Conservation (phyloP, 129 eudicot species). For the Centaurea solstitialis region DNA sequence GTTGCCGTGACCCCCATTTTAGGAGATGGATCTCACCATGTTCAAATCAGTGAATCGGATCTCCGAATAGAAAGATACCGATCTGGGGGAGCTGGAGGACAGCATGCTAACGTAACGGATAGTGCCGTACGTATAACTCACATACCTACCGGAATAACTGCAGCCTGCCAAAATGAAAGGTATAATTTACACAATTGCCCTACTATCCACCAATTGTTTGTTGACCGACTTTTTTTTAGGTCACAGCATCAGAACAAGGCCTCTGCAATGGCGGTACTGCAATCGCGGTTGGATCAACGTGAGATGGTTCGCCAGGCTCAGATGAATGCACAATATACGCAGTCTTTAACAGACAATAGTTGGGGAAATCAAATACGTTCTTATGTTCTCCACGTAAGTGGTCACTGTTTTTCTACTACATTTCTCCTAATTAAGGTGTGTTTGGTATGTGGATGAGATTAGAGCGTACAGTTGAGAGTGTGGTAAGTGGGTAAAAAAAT, state of each 20-base stretch:
- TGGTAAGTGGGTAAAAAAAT: too few species aligned
- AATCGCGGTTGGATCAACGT: conserved; percentile 79
- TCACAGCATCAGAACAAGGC: conserved; percentile 77
- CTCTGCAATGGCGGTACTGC: conserved; percentile 82
- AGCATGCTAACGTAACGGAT: conserved; percentile 67
- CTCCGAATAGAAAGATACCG: conserved; percentile 64
- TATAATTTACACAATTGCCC: conserved; percentile 2
- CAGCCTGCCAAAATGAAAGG: conserved; percentile 85
- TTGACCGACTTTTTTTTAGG: conserved; percentile 28
- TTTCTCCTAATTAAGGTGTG: neutral
- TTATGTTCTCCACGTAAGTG: conserved; percentile 70
- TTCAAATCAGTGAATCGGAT: conserved; percentile 76
- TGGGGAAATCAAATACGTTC: conserved; percentile 80
- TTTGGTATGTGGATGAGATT: neutral
- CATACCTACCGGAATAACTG: conserved; percentile 73
- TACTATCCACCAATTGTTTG: neutral
- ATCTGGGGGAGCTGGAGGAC: conserved; percentile 82
- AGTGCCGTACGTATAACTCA: conserved; percentile 84
- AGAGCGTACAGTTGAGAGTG: too few species aligned
- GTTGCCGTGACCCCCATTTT: conserved; percentile 80
- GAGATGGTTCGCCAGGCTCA: conserved; percentile 78
- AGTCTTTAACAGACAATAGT: conserved; percentile 67
- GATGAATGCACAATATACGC: conserved; percentile 69
- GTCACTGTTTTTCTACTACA: neutral
- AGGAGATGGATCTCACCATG: conserved; percentile 51